Base-by-base conservation (phyloP, 345 rosid genomes). In the Cardamine resedifolia region DNA sequence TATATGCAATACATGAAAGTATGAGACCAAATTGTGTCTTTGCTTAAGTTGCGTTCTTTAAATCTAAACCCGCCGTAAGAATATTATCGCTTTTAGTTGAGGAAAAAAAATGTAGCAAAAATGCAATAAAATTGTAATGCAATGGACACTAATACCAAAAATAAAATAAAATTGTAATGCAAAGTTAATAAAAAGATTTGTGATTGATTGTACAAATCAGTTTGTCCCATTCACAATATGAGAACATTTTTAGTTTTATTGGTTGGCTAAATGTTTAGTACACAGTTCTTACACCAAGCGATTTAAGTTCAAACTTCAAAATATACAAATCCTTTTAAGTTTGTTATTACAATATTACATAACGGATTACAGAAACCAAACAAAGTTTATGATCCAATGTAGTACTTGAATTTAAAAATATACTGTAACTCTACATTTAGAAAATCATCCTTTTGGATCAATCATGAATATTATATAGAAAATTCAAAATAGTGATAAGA, bases 231-330 rank as follows among this genome's bases (percentile, higher is more conserved):
- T 21, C 10, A 21, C 47, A 49, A 15, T 33, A 15, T 33, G 15
- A 20, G 10, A 49, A 47, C 28, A 30, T 3, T 18, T 64, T 7
- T 19, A 9, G 6, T 27, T 19, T 20, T 64, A 11, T 18, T 39
- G 28, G 52, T 41, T 41, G 14, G 63, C 28, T 68, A 56, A 27
- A 27, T 55, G 20, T 15, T 39, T 68, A 27, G 11, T 28, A 39
- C 3, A 39, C 3, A 30, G 27, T 64, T 48, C 18, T 38, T 52
- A 47, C 65, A 58, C 58, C 50, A 8, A 58, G 39, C 24, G 19
- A 59, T 58, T 47, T 45, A 26, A 24, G 59, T 34, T 59, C 26
- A 48, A 28, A 60, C 51, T 71, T 71, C 68, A 49, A 58, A 33
- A 70, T 7, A 44, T 57, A n/a, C 33, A 20, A 33, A 1, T 43